Evolutionary conservation across 1,139 yeast genomes (phyloP).

Genomic region (Wickerhamomyces sp.): DNA sequence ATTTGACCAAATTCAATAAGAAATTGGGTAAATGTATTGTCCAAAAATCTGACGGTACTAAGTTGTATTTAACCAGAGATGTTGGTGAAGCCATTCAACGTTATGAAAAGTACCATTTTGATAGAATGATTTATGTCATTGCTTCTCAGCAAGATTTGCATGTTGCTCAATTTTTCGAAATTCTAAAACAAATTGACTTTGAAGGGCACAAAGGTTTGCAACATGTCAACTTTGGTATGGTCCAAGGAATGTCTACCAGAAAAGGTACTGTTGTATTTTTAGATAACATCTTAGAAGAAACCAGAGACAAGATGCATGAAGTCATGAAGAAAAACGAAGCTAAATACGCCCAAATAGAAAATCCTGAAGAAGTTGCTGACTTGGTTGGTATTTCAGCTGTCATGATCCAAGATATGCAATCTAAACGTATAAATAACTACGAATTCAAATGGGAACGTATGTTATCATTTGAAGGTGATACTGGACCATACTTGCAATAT

Average conservation of each 20-base stretch:
- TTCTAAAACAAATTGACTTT: constrained; percentile 86
- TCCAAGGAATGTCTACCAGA: constrained; percentile 97
- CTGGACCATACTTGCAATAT: constrained; percentile 98
- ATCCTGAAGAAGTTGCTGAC: constrained; percentile 95
- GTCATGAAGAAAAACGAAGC: constrained; percentile 92
- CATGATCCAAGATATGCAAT: constrained; percentile 98
- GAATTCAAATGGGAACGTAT: constrained; percentile 98
- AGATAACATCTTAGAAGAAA: constrained; percentile 90
- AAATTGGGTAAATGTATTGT: constrained; percentile 92
- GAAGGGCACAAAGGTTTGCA: constrained; percentile 79
- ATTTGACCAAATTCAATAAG: constrained; percentile 81
- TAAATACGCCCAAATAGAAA: constrained; percentile 89
- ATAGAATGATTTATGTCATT: constrained; percentile 93
- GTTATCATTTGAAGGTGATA: constrained; percentile 98
- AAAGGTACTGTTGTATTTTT: constrained; percentile 97
- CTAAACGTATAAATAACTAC: constrained; percentile 94
- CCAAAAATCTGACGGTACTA: constrained; percentile 94
- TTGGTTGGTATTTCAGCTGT: constrained; percentile 95
- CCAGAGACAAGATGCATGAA: constrained; percentile 93
- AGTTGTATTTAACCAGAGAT: constrained; percentile 92
- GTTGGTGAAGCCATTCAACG: constrained; percentile 96
- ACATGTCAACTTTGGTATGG: constrained; percentile 97
- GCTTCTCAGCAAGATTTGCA: constrained; percentile 97
- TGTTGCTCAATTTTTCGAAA: constrained; percentile 90
- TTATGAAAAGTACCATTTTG: constrained; percentile 78